phyloP scores from a whole-genome alignment of 352 stramenopile genomes.

The Pythium diclinum region DNA sequence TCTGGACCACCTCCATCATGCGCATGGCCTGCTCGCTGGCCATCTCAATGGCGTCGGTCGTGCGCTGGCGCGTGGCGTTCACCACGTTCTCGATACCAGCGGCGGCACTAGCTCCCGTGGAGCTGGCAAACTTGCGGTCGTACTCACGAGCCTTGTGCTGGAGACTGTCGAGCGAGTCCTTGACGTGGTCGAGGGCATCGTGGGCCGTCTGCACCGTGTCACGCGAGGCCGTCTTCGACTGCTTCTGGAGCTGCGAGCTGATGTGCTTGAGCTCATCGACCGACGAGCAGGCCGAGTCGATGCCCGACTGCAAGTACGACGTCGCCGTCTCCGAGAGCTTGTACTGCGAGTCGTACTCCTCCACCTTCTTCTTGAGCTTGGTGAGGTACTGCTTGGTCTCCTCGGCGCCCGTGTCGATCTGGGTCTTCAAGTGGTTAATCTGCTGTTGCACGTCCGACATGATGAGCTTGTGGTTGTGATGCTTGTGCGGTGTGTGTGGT shows the following conservation, averaged over 20 bases:
- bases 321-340: conserved; percentile 41
- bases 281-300: conserved; percentile 31
- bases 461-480: conserved; percentile 21
- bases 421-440: conserved; percentile 43
- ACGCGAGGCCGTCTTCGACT: conserved; percentile 44
- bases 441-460: conserved; percentile 47
- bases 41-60: conserved; percentile 57
- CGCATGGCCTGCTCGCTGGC: conserved; percentile 48
- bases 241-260: conserved; percentile 28
- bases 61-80: conserved; percentile 49
- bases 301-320: conserved; percentile 42
- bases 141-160: conserved; percentile 49
- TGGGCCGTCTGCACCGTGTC: conserved; percentile 44
- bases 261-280: conserved; percentile 41
- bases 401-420: conserved; percentile 48
- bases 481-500: conserved; percentile 7
- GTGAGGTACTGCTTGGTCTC: conserved; percentile 58
- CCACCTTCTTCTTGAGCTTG: conserved; percentile 55
- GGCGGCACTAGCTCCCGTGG: conserved; percentile 11
- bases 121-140: conserved; percentile 50
- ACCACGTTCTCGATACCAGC: conserved; percentile 35
- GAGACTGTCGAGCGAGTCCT: conserved; percentile 41
- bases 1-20: conserved; percentile 41
- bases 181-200: conserved; percentile 37
- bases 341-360: conserved; percentile 51